Conservation (phyloP, 169 alveolate species). For the Neospora caninum region DNA sequence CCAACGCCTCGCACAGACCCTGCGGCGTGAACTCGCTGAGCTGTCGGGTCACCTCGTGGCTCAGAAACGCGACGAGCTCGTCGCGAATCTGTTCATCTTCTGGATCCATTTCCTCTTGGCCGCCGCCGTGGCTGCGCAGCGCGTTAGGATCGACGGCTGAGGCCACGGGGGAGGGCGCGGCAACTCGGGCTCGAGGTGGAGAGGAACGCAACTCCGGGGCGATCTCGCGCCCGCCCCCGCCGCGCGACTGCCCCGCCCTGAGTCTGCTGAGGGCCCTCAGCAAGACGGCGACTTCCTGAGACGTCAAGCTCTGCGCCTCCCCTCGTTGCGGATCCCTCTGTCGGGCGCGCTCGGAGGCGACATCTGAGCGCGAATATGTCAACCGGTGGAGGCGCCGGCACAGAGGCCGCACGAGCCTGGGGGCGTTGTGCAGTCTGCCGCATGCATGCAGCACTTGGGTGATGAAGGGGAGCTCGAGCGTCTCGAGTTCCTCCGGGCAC, state of each 20-base stretch:
- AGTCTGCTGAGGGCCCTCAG: conserved; percentile 13
- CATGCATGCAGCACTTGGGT: conserved; percentile 29
- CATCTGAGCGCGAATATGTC: neutral
- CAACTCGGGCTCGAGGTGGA: too few relatives aligned
- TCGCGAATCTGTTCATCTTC: neutral
- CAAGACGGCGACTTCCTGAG: neutral
- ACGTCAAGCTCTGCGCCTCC: neutral
- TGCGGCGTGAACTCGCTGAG: conserved; percentile 9
- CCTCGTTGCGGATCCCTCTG: neutral
- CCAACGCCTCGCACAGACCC: conserved; percentile 24
- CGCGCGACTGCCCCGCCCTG: neutral
- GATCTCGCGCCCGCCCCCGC: neutral
- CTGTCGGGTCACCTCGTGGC: neutral
- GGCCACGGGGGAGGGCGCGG: too few relatives aligned
- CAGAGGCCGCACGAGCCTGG: neutral
- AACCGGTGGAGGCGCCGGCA: neutral
- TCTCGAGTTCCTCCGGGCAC: neutral
- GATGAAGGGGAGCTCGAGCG: neutral
- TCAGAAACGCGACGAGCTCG: conserved; percentile 1
- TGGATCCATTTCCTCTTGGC: neutral
- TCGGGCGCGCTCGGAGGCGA: neutral
- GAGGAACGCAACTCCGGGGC: too few relatives aligned
- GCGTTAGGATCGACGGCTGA: too few relatives aligned
- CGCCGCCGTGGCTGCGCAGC: neutral
- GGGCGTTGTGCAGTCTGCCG: conserved; percentile 21